Conservation (phyloP, 768 basidiomycete genomes). For the Tulasnella sp. region DNA sequence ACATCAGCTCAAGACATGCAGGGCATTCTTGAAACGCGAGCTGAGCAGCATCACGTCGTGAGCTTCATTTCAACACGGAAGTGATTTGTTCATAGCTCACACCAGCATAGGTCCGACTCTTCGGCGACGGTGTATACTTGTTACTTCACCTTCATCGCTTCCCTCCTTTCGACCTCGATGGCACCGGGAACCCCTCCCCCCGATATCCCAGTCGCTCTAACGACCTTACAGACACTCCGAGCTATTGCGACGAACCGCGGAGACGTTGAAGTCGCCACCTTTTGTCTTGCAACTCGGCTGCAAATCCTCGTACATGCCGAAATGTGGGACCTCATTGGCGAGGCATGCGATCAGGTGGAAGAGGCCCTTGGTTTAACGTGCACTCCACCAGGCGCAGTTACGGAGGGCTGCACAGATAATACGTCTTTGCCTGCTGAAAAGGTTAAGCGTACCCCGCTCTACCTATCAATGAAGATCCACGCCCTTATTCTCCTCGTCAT, state of each 20-base stretch:
- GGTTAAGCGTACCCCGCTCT: conserved; percentile 20
- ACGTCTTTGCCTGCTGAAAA: neutral
- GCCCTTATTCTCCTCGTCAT: conserved; percentile 48
- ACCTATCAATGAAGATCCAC: conserved; percentile 37
- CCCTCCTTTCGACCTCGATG: conserved; percentile 12
- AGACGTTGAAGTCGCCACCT: conserved; percentile 15
- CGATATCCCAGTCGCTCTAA: conserved; percentile 17
- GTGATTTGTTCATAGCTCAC: neutral
- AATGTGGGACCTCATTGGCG: conserved; percentile 40
- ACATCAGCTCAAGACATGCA: conserved; percentile 46
- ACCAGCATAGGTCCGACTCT: conserved; percentile 28
- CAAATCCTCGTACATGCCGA: conserved; percentile 43
- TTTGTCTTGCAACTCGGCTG: conserved; percentile 41
- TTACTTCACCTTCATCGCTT: conserved; percentile 34
- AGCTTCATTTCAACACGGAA: neutral
- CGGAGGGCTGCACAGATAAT: neutral
- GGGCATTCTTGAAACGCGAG: conserved; percentile 44
- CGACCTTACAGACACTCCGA: conserved; percentile 12
- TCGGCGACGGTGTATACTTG: conserved; percentile 42
- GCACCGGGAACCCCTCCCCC: conserved; percentile 12
- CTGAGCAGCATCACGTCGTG: conserved; percentile 30
- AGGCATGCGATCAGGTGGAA: conserved; percentile 41
- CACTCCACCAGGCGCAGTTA: neutral
- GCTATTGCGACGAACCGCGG: conserved; percentile 11
- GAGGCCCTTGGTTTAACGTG: conserved; percentile 35